Conservation (phyloP, 371 early-diverging fungal genomes). For the Vairimorpha apis region DNA sequence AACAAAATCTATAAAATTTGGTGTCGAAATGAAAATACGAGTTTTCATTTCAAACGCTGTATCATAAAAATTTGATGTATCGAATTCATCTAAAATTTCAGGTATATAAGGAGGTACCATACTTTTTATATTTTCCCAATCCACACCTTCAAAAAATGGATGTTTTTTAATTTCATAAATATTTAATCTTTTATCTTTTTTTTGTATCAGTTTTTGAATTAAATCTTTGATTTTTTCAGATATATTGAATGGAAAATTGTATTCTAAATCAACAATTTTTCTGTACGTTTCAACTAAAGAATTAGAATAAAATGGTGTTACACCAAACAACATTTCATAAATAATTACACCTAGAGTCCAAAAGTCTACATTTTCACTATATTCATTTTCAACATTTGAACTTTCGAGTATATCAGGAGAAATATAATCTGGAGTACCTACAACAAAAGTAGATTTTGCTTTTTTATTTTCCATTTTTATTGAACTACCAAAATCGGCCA, state of each 20-base stretch:
- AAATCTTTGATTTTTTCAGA: conserved; percentile 57
- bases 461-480: conserved; percentile 63
- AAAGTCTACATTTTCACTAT: conserved; percentile 74
- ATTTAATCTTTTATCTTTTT: conserved; percentile 65
- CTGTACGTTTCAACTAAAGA: conserved; percentile 86
- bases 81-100: conserved; percentile 67
- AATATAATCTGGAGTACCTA: conserved; percentile 84
- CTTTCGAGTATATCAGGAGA: conserved; percentile 86
- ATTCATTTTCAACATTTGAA: conserved; percentile 66
- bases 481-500: conserved; percentile 78
- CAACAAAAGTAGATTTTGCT: conserved; percentile 76
- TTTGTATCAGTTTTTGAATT: conserved; percentile 58
- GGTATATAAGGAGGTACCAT: conserved; percentile 72
- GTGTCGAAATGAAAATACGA: conserved; percentile 38
- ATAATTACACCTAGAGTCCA: conserved; percentile 96
- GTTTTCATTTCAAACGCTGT: conserved; percentile 62
- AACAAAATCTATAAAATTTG: conserved; percentile 53
- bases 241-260: conserved; percentile 56
- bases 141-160: conserved; percentile 74
- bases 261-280: conserved; percentile 65
- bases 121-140: conserved; percentile 68
- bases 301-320: conserved; percentile 83
- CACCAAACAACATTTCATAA: conserved; percentile 80
- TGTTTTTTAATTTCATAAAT: conserved; percentile 73
- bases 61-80: conserved; percentile 70